Conservation (phyloP, 2,329 filamentous ascomycete species). For the Colletotrichum agaves region DNA sequence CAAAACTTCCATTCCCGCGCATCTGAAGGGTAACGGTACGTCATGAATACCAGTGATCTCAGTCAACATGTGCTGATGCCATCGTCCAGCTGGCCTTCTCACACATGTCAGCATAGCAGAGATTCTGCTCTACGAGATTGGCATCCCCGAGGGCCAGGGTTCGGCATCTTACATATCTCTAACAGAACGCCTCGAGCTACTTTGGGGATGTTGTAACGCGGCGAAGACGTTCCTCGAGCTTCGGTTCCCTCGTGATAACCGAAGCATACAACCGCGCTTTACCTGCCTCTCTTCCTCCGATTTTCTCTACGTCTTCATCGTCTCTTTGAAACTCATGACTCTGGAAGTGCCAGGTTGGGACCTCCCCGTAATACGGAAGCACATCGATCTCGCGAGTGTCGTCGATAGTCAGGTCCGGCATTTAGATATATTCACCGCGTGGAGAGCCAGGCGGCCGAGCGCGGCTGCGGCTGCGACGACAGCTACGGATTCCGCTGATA, state of each 20-base stretch:
- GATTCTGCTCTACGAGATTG: slow-evolving; percentile 59
- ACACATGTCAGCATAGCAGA: slow-evolving; percentile 58
- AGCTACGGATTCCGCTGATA: slow-evolving; percentile 1
- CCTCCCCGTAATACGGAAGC: slow-evolving; percentile 47
- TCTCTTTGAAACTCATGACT: slow-evolving; percentile 58
- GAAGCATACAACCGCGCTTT: slow-evolving; percentile 50
- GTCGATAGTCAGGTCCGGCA: slow-evolving; percentile 46
- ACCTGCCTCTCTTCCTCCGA: slow-evolving; percentile 58
- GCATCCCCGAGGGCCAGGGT: slow-evolving; percentile 52
- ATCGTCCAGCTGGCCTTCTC: slow-evolving; percentile 49
- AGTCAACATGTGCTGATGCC: background rate
- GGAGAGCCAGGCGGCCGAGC: slow-evolving; percentile 36
- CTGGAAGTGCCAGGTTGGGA: slow-evolving; percentile 60
- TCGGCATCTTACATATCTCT: slow-evolving; percentile 45
- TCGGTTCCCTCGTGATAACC: slow-evolving; percentile 43
- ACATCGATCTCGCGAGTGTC: slow-evolving; percentile 49
- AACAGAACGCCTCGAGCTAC: slow-evolving; percentile 55
- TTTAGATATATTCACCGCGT: slow-evolving; percentile 43
- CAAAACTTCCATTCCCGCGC: slow-evolving; percentile 48
- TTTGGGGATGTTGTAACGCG: slow-evolving; percentile 57
- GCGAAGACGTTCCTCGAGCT: slow-evolving; percentile 53
- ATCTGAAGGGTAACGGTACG: slow-evolving; percentile 50
- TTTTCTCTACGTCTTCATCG: slow-evolving; percentile 58
- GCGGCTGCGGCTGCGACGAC: background rate
- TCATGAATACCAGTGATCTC: background rate